Evolutionary conservation across 2,329 filamentous ascomycete species (phyloP), one percentile per base, ranked within the genome.

Genomic region (Nannizziopsis barbatae): DNA sequence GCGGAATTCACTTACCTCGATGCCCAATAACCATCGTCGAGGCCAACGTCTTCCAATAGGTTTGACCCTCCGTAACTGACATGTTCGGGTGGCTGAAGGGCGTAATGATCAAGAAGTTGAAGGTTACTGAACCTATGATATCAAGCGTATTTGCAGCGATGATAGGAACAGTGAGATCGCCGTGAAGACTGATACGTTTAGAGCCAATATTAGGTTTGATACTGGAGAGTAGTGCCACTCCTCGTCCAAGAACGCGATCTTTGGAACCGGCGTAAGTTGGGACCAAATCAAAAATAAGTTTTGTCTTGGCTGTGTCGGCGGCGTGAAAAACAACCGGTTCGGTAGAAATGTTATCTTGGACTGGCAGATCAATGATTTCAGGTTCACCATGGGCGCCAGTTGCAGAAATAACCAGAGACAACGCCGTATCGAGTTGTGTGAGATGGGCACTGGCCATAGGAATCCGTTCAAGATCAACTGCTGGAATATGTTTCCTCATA

Each of bases 61-160:
- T 96, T 62, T 93, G 86, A 50, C 88, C 77, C 32, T 87, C 86
- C 1, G 84, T 92, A 55, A 96, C 81, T 49, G 85, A 84, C 83
- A 98, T 92, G 52, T 93, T 93, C 5, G 87, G 86, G 63, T 96
- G 92, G 14, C 81, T 77, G 67, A 98, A 98, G 0, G 92, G 90
- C 0, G 87, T 96, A 57, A 98, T 88, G 60, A 96, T 79, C 30
- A 95, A 71, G 63, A 96, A 96, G 65, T 95, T 95, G 74, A 98
- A 98, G 59, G 94, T 95, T 56, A 98, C 86, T 0, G 83, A 81
- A 12, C 92, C 93, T 56, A 98, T 95, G 8, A 96, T 82, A 52
- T 96, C 90, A 31, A 96, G 71, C 10, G 78, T 83, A 51, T 77
- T 86, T 32, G 82, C 81, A 30, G 85, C 85, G 60, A 96, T 76